These are phyloP conservation scores for Fallopia convolvulus DNA, from an alignment of 148 eudicot genomes.

Conservation along the genomic window DNA sequence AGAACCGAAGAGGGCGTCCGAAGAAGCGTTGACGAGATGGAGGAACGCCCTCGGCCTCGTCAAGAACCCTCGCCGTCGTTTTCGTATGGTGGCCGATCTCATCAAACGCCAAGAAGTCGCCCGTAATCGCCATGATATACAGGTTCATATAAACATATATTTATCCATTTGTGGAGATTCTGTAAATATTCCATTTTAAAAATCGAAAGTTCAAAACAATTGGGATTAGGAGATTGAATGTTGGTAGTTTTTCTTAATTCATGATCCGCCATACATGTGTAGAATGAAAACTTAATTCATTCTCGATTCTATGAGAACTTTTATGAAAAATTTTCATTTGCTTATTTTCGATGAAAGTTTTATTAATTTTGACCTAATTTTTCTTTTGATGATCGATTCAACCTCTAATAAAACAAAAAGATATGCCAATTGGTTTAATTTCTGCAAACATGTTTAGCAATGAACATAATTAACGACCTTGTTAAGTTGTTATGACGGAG, in stretches of 20 bases:
- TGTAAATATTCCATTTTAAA: too few relatives aligned
- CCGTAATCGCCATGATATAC: slow-evolving; percentile 44
- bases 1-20: slow-evolving; percentile 54
- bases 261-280: too few relatives aligned
- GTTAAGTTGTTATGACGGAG: too few relatives aligned
- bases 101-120: slow-evolving; percentile 68
- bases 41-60: slow-evolving; percentile 67
- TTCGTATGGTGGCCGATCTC: slow-evolving; percentile 87
- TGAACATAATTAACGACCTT: not conserved
- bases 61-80: slow-evolving; percentile 81
- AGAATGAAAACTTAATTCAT: not conserved
- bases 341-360: not conserved
- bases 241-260: too few relatives aligned
- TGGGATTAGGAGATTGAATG: too few relatives aligned
- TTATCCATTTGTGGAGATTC: not conserved
- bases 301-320: not conserved
- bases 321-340: not conserved
- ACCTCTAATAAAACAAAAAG: not conserved
- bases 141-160: slow-evolving; percentile 31
- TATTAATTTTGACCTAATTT: not conserved
- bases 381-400: slow-evolving; percentile 1
- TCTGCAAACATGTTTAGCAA: not conserved
- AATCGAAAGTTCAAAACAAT: too few relatives aligned
- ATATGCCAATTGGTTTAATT: not conserved
- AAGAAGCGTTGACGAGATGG: slow-evolving; percentile 63